phyloP scores from a whole-genome alignment of 768 basidiomycete genomes.

The Leccinum rimulosum region DNA sequence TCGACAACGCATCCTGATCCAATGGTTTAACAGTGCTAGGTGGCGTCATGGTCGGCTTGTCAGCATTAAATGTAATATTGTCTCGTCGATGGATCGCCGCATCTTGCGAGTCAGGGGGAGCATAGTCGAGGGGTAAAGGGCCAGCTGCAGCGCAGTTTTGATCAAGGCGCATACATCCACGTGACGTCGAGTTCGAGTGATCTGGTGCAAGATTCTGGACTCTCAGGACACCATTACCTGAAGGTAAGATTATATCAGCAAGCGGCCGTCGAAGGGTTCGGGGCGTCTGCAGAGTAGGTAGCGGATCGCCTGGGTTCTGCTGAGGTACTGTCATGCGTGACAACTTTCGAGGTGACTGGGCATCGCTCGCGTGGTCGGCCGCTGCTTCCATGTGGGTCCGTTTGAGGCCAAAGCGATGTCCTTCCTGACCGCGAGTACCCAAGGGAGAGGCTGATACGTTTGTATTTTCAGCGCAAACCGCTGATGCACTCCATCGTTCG shows the following conservation, averaged over 20 bases:
- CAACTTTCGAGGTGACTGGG: constrained; percentile 7
- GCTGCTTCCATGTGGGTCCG: constrained; percentile 14
- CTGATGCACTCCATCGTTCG: constrained; percentile 1
- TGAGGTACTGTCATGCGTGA: constrained; percentile 9
- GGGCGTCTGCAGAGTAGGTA: constrained; percentile 4
- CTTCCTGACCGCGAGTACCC: constrained; percentile 1
- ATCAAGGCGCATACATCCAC: constrained; percentile 13
- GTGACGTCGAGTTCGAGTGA: not conserved
- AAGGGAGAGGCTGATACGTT: constrained; percentile 6
- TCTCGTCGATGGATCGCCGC: not conserved
- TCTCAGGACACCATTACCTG: not conserved
- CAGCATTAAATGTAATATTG: not conserved
- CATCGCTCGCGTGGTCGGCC: not conserved
- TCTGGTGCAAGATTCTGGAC: not conserved
- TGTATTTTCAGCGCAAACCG: not conserved
- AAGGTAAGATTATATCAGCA: constrained; percentile 13
- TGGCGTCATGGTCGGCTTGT: not conserved
- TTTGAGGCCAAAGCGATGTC: constrained; percentile 5
- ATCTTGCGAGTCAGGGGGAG: not conserved
- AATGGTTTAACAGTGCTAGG: not conserved
- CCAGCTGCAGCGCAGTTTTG: not conserved
- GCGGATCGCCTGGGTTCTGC: not conserved
- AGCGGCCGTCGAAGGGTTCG: constrained; percentile 21
- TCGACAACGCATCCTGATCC: constrained; percentile 4
- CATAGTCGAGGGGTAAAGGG: not conserved